Evolutionary conservation across 106 monocot genomes (phyloP), one percentile per base, ranked within the genome.

Genomic region (Dioscorea zingiberensis): DNA sequence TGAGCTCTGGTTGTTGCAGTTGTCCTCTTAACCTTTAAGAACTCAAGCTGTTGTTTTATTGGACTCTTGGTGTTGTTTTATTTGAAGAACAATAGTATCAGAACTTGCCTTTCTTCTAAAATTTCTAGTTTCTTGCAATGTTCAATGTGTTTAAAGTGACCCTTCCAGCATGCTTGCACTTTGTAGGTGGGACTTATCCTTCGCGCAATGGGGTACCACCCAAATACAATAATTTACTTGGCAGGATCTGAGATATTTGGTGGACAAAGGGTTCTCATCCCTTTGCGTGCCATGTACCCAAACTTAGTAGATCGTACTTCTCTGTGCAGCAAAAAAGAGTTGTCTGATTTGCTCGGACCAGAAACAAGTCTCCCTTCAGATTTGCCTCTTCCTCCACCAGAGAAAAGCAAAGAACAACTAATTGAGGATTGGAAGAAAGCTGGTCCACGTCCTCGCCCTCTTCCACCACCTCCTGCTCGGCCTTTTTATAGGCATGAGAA

Each of bases 181-280:
- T 47, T 73, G 51, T 78, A 94, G 94, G 94, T 94, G 7, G 94
- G 94, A 8, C 77, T 85, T 72, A 77, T 91, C 25, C 86, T 94
- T 73, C 54, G 80, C 25, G 87, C 84, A 71, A 64, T 84, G 69
- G 87, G 94, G 10, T 94, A 94, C 70, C 90, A 87, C 55, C 54
- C 78, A 76, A 76, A 80, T 73, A 87, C 90, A 21, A 58, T 83
- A 21, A 83, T 94, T 53, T 94, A 87, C 48, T 32, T 94, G 77
- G 90, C 94, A 55, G 94, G 90, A 45, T 66, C 94, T 18, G 80
- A 94, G 73, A 87, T 66, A 53, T 94, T 94, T 67, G 94, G 94
- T 21, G 94, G 90, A 24, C 94, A 90, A 60, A 68, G 83, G 67
- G 53, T 80, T 58, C 76, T 90, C 13, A 83, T 83, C 22, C 94